Base-by-base conservation (phyloP, 1,139 yeast genomes). In the Kazachstania sp. region DNA sequence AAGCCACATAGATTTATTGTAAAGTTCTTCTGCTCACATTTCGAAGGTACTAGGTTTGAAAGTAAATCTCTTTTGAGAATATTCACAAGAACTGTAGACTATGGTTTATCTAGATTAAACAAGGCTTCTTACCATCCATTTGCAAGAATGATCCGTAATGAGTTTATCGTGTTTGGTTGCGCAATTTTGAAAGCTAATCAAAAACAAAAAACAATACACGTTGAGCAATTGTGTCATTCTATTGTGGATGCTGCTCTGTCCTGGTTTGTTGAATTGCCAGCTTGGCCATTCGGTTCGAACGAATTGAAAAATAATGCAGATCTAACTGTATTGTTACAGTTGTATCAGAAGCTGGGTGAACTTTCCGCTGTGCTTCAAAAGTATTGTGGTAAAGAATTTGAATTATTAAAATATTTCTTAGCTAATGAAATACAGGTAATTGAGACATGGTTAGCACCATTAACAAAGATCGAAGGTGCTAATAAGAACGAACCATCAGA, bases 201-300 rank as follows among this genome's bases (percentile, higher is more conserved):
- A 34, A 70, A 71, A 51, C 61, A 57, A 30, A 55, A 73, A 3
- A 73, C 82, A 1, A 68, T 75, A 51, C 71, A 74, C 49, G 71
- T 74, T 30, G 52, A 65, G 23, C 55, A 66, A 3, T 67, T 86
- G 53, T 74, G 79, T 0, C 70, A 72, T 41, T 67, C 75, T 11
- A 73, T 87, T 20, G 66, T 85, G 36, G 77, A 78, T 49, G 90
- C 88, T n/a, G 77, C 83, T 0, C 71, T 92, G 45, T 72, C 83
- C 4, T 90, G 97, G 96, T 92, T 88, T 65, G 72, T 73, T 37
- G 75, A 71, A 47, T 71, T 77, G 23, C 72, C 79, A 3, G 71
- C 75, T 16, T 84, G 83, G 71, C 96, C 98, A 9, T 88, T 75
- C 68, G 97, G 97, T 1, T 83, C 90, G 12, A 87, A 90, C 62